Percentiles rank a stretch among this genome's conserved stretches.
phyloP scores from a whole-genome alignment of 2,329 filamentous ascomycete species.

The Paecilomyces formosus region DNA sequence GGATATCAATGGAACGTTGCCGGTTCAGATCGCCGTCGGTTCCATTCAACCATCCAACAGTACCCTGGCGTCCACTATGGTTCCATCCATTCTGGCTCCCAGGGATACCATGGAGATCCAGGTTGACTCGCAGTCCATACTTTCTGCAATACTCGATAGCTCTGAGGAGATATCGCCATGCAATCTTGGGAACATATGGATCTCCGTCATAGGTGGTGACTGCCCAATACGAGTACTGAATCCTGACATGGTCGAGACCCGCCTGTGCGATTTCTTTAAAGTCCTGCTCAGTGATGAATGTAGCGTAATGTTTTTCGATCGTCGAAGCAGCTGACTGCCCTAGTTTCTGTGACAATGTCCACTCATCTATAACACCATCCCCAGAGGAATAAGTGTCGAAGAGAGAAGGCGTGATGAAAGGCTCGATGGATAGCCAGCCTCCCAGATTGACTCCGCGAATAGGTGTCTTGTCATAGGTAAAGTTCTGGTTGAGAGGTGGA shows the following conservation, averaged over 20 bases:
- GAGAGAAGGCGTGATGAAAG: constrained; percentile 89
- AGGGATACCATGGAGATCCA: constrained; percentile 86
- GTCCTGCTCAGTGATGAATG: constrained; percentile 76
- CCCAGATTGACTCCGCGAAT: constrained; percentile 88
- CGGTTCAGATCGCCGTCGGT: constrained; percentile 71
- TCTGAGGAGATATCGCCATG: constrained; percentile 88
- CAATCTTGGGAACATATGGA: constrained; percentile 76
- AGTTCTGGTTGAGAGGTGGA: constrained; percentile 65
- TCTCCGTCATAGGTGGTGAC: constrained; percentile 77
- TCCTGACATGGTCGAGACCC: constrained; percentile 93
- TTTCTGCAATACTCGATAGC: constrained; percentile 91
- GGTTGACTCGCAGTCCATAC: constrained; percentile 83
- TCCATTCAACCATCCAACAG: constrained; percentile 86
- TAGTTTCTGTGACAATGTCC: constrained; percentile 64
- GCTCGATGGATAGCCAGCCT: constrained; percentile 89
- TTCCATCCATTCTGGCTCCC: constrained; percentile 98
- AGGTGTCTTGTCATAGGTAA: constrained; percentile 71
- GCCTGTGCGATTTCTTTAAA: constrained; percentile 79
- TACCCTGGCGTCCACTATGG: constrained; percentile 76
- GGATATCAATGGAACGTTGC: constrained; percentile 76
- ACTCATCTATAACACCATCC: constrained; percentile 77
- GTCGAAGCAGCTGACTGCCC: constrained; percentile 58
- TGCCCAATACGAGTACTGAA: constrained; percentile 93
- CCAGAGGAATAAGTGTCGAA: constrained; percentile 60
- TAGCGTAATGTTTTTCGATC: constrained; percentile 86